These are phyloP conservation scores for Dictyostelium brefeldianum DNA, from an alignment of 78 protist genomes.

Conservation along the genomic window DNA sequence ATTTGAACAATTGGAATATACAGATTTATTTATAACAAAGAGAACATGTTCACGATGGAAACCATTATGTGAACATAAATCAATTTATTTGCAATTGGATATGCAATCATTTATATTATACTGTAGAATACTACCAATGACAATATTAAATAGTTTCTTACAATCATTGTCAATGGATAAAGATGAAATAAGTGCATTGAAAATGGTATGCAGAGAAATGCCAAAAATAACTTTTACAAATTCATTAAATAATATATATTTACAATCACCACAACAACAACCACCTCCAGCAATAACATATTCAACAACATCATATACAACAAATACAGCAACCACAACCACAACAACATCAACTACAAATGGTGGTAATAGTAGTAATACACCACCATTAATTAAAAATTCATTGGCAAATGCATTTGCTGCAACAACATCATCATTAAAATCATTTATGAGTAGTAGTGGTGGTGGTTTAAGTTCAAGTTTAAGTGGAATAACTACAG, in stretches of 20 bases:
- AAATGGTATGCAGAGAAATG: slow-evolving; percentile 74
- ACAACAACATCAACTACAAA: neutral
- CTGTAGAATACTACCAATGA: slow-evolving; percentile 34
- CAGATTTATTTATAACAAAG: slow-evolving; percentile 41
- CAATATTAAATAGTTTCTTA: slow-evolving; percentile 9
- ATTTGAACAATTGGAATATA: slow-evolving; percentile 14
- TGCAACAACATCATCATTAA: slow-evolving; percentile 14
- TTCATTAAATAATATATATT: neutral
- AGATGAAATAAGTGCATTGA: slow-evolving; percentile 56
- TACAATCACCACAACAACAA: neutral
- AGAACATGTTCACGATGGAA: slow-evolving; percentile 76
- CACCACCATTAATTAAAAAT: neutral
- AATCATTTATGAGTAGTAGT: slow-evolving; percentile 15
- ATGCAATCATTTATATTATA: slow-evolving; percentile 60
- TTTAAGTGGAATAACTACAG: neutral
- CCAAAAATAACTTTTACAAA: slow-evolving; percentile 3
- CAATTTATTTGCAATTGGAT: neutral
- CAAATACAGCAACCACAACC: neutral
- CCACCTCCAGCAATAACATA: neutral
- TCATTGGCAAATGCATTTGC: neutral
- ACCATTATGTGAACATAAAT: slow-evolving; percentile 55
- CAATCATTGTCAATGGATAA: slow-evolving; percentile 6
- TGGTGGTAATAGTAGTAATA: neutral
- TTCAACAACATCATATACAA: neutral
- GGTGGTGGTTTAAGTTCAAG: neutral